phyloP scores from a whole-genome alignment of 140 eudicot genomes.

The Stevia rebaudiana region DNA sequence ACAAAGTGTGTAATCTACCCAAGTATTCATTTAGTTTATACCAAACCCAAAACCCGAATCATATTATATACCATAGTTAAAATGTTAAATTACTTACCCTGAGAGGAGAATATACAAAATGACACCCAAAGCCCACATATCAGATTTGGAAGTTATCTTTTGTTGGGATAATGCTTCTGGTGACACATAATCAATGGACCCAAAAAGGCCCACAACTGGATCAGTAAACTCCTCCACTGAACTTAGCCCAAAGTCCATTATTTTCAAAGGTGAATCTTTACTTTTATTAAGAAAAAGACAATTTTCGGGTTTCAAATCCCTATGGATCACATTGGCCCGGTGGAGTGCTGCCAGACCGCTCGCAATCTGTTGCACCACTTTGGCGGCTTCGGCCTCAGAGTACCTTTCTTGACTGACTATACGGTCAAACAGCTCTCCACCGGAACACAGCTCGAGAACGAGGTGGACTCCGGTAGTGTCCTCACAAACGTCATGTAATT shows the following conservation, averaged over 20 bases:
- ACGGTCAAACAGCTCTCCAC: constrained; percentile 84
- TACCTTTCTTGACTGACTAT: constrained; percentile 67
- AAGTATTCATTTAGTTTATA: not conserved
- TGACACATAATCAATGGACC: constrained; percentile 83
- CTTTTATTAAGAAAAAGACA: constrained; percentile 58
- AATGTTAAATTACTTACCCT: constrained; percentile 35
- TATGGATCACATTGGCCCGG: constrained; percentile 54
- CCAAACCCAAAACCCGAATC: not conserved
- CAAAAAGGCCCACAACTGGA: constrained; percentile 82
- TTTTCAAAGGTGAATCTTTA: constrained; percentile 57
- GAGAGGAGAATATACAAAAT: constrained; percentile 80
- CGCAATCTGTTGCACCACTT: constrained; percentile 65
- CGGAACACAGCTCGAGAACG: constrained; percentile 65
- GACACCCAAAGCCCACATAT: constrained; percentile 87
- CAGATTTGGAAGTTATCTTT: constrained; percentile 54
- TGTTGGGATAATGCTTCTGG: constrained; percentile 70
- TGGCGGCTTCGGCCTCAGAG: constrained; percentile 71
- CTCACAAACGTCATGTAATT: constrained; percentile 69
- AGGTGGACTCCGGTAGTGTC: constrained; percentile 65
- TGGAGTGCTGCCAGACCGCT: constrained; percentile 65
- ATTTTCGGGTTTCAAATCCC: constrained; percentile 86
- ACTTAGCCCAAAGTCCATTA: constrained; percentile 84
- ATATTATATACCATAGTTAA: not conserved
- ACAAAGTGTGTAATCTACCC: not conserved
- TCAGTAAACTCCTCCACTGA: constrained; percentile 80